phyloP scores from a whole-genome alignment of 108 stramenopile species.

The Asterionellopsis glacialis region DNA sequence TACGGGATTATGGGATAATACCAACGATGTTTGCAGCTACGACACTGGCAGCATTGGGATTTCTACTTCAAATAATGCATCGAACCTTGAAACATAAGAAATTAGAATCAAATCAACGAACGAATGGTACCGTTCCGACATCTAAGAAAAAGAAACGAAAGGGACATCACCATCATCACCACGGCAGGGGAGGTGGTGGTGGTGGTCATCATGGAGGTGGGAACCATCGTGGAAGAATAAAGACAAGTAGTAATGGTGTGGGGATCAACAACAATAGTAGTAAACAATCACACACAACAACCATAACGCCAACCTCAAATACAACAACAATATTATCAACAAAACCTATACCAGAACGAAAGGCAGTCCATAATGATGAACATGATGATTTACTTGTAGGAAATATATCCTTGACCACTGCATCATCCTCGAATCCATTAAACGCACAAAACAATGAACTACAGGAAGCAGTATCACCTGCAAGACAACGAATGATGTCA shows the following conservation, averaged over 20 bases:
- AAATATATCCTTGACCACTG: neutral
- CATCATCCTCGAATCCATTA: neutral
- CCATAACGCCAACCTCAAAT: no score
- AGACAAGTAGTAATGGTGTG: no score
- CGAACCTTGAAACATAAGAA: neutral
- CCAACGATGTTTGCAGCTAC: slow-evolving; percentile 33
- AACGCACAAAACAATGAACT: no score
- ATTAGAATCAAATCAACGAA: neutral
- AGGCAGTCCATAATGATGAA: neutral
- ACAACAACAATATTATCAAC: no score
- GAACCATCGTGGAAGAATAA: no score
- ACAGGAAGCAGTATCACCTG: neutral
- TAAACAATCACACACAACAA: no score
- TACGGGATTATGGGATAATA: slow-evolving; percentile 45
- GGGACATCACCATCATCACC: no score
- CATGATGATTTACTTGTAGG: neutral
- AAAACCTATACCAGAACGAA: neutral
- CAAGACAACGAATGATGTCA: slow-evolving; percentile 24
- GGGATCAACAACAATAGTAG: no score
- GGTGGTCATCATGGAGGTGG: no score
- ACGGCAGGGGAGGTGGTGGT: no score
- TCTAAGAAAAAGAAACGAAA: slow-evolving; percentile 40
- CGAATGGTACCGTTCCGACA: neutral
- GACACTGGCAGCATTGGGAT: slow-evolving; percentile 26
- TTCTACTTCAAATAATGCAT: slow-evolving; percentile 7